These are phyloP conservation scores for Phytophthora citricola DNA, from an alignment of 352 stramenopile species.

Conservation along the genomic window DNA sequence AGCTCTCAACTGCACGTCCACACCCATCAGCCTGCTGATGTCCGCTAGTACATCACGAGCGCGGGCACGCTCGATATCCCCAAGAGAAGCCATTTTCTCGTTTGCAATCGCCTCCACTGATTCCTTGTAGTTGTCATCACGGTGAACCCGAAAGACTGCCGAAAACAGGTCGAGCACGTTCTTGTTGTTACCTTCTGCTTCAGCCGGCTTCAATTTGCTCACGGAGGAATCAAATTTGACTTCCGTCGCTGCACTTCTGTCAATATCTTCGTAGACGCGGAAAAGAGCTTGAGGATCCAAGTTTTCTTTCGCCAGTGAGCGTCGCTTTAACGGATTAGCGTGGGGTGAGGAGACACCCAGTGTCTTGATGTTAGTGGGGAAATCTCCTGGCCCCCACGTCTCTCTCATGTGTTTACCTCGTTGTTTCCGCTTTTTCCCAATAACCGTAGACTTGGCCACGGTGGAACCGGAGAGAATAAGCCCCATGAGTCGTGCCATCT, in stretches of 20 bases:
- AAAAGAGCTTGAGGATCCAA: constrained; percentile 45
- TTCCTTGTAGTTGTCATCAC: constrained; percentile 25
- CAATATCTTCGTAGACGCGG: constrained; percentile 29
- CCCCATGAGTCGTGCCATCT: constrained; percentile 64
- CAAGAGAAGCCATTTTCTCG: constrained; percentile 27
- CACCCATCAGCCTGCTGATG: constrained; percentile 35
- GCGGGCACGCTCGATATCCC: constrained; percentile 28
- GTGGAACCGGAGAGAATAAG: constrained; percentile 69
- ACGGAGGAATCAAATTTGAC: constrained; percentile 8
- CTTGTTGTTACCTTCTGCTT: constrained; percentile 12
- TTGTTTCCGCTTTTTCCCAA: constrained; percentile 34
- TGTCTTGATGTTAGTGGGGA: constrained; percentile 41
- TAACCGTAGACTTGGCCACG: constrained; percentile 20
- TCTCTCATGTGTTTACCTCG: constrained; percentile 59
- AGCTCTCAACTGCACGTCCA: constrained; percentile 26
- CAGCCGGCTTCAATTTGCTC: not conserved
- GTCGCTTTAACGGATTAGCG: constrained; percentile 31
- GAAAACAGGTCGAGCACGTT: constrained; percentile 47
- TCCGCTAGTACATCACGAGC: constrained; percentile 43
- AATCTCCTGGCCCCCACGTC: constrained; percentile 80
- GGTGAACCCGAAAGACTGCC: constrained; percentile 36
- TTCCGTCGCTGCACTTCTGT: constrained; percentile 10
- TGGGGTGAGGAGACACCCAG: constrained; percentile 18
- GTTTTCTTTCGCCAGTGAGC: constrained; percentile 58
- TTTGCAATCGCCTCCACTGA: constrained; percentile 29